These are phyloP conservation scores for Lentinus polychrous DNA, from an alignment of 1,284 basidiomycete genomes.

Conservation along the genomic window DNA sequence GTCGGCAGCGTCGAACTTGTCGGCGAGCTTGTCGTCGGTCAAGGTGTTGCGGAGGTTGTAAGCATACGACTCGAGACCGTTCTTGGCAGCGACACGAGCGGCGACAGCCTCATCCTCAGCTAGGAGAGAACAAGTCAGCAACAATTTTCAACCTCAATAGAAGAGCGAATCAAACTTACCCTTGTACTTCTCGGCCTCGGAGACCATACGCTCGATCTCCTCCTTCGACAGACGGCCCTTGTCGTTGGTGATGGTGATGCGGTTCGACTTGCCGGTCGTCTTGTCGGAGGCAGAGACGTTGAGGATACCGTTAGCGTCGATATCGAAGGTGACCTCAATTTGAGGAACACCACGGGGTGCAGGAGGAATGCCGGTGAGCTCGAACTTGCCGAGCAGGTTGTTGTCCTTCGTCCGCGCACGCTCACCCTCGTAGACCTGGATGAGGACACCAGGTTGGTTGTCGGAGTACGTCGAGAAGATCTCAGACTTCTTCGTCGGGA, in stretches of 20 bases:
- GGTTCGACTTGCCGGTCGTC: conserved; percentile 94
- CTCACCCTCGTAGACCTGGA: conserved; percentile 99
- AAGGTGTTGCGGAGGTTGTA: conserved; percentile 96
- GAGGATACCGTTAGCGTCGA: conserved; percentile 97
- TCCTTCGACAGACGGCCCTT: conserved; percentile 98
- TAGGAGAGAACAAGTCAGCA: conserved; percentile 25
- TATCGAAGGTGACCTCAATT: conserved; percentile 97
- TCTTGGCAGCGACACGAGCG: conserved; percentile 84
- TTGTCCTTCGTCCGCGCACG: conserved; percentile 99
- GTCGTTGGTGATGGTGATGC: conserved; percentile 98
- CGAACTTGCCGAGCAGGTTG: conserved; percentile 98
- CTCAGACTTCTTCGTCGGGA: conserved; percentile 99
- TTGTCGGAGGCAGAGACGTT: conserved; percentile 97
- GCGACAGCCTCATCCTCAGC: conserved; percentile 80
- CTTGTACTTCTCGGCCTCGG: conserved; percentile 91
- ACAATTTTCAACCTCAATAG: neutral
- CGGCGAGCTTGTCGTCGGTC: conserved; percentile 76
- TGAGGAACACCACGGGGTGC: conserved; percentile 98
- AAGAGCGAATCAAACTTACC: conserved; percentile 30
- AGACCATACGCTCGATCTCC: conserved; percentile 97
- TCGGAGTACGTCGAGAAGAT: conserved; percentile 99
- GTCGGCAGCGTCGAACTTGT: conserved; percentile 87
- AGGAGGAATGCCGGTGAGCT: conserved; percentile 95
- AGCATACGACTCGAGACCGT: conserved; percentile 86
- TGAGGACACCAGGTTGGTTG: conserved; percentile 98